Conservation (phyloP, 306 rosid genomes). For the Inga leiocalycina region DNA sequence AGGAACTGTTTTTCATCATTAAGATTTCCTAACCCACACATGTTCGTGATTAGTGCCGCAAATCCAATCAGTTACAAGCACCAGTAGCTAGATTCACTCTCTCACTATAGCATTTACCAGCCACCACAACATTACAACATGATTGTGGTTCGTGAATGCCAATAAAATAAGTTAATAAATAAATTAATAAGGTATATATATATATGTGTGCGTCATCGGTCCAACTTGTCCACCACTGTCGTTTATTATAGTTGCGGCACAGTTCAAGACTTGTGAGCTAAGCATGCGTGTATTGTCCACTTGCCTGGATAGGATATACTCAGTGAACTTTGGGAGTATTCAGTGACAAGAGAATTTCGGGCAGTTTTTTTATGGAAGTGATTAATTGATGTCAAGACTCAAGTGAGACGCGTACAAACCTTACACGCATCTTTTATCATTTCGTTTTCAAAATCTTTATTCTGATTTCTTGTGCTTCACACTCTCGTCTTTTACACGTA, state of each 20-base stretch:
- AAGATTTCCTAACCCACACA: slow-evolving; percentile 5
- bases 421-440: slow-evolving; percentile 30
- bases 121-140: neutral
- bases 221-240: slow-evolving; percentile 1
- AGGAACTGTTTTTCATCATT: slow-evolving; percentile 4
- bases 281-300: slow-evolving; percentile 38
- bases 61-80: slow-evolving; percentile 32
- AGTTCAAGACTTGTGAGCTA: slow-evolving; percentile 40
- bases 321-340: neutral
- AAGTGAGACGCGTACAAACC: slow-evolving; percentile 5
- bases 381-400: slow-evolving; percentile 15
- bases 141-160: neutral
- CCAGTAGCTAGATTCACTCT: neutral
- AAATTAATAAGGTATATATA: neutral
- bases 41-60: slow-evolving; percentile 25
- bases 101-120: neutral
- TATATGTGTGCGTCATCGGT: slow-evolving; percentile 24
- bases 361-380: neutral
- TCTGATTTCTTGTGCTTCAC: slow-evolving; percentile 26
- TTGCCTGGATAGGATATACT: neutral
- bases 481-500: neutral
- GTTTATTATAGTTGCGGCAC: slow-evolving; percentile 16
- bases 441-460: slow-evolving; percentile 37
- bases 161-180: neutral
- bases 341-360: neutral